phyloP scores from a whole-genome alignment of 495 filamentous ascomycete genomes.

The Tetracladium setigerum region DNA sequence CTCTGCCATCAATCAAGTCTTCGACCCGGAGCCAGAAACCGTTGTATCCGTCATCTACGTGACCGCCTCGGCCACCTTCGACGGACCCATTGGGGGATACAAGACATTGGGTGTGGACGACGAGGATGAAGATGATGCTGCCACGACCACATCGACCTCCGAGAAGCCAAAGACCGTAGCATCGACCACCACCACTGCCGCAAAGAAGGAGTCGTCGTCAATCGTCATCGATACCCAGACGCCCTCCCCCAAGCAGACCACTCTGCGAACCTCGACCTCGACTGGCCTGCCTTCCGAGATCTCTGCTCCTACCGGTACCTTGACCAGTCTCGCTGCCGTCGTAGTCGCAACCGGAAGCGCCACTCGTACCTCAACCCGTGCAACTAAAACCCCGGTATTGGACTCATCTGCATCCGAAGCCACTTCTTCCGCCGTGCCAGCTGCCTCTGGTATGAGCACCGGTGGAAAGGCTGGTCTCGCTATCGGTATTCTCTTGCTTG shows the following conservation, averaged over 20 bases:
- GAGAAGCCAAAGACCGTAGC: not conserved
- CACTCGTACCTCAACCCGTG: constrained; percentile 4
- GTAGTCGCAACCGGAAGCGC: constrained; percentile 4
- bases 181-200: constrained; percentile 1
- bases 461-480: constrained; percentile 79
- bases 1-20: no score
- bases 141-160: not conserved
- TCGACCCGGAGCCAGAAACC: constrained; percentile 21
- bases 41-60: constrained; percentile 44
- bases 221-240: not conserved
- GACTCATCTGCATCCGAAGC: constrained; percentile 20
- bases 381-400: constrained; percentile 21
- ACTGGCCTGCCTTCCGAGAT: constrained; percentile 15
- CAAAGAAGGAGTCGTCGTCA: not conserved
- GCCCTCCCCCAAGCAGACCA: not conserved
- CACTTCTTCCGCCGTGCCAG: constrained; percentile 16
- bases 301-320: not conserved
- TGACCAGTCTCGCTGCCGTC: constrained; percentile 5
- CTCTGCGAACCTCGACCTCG: constrained; percentile 3
- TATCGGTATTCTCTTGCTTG: constrained; percentile 63
- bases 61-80: constrained; percentile 47
- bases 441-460: constrained; percentile 40
- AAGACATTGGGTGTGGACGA: constrained; percentile 31
- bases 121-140: not conserved
- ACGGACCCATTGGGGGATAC: constrained; percentile 48